Conservation (phyloP, 495 filamentous ascomycete genomes). For the Penicillium mononematosum region DNA sequence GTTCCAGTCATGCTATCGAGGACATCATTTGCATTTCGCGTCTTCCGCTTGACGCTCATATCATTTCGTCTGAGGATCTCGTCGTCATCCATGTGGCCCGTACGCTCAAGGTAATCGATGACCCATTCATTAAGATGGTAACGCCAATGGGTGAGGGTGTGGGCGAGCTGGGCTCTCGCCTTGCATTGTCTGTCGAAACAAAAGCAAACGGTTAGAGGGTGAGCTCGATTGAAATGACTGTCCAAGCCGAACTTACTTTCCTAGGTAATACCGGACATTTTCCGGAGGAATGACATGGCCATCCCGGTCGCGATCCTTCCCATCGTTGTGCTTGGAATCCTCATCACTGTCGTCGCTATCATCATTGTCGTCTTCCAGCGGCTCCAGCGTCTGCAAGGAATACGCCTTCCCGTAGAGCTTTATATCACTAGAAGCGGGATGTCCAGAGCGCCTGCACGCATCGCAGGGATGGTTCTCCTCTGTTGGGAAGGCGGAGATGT, state of each 20-base stretch:
- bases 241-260: conserved; percentile 34
- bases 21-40: conserved; percentile 54
- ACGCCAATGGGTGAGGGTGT: conserved; percentile 74
- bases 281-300: conserved; percentile 35
- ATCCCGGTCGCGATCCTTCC: conserved; percentile 37
- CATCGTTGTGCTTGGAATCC: conserved; percentile 36
- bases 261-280: conserved; percentile 41
- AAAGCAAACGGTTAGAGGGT: not conserved
- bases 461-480: conserved; percentile 56
- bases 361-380: conserved; percentile 54
- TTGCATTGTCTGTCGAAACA: conserved; percentile 54
- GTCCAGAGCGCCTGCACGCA: conserved; percentile 70
- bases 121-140: conserved; percentile 70
- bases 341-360: conserved; percentile 42
- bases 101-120: conserved; percentile 53
- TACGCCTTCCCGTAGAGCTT: conserved; percentile 69
- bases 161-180: conserved; percentile 65
- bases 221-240: not conserved
- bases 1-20: conserved; percentile 56
- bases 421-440: conserved; percentile 63
- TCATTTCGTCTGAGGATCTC: conserved; percentile 55
- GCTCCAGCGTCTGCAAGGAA: conserved; percentile 63
- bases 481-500: conserved; percentile 36
- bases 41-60: conserved; percentile 51
- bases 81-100: conserved; percentile 52